phyloP scores from a whole-genome alignment of 2,329 filamentous ascomycete genomes.

The Aspergillus transmontanensis region DNA sequence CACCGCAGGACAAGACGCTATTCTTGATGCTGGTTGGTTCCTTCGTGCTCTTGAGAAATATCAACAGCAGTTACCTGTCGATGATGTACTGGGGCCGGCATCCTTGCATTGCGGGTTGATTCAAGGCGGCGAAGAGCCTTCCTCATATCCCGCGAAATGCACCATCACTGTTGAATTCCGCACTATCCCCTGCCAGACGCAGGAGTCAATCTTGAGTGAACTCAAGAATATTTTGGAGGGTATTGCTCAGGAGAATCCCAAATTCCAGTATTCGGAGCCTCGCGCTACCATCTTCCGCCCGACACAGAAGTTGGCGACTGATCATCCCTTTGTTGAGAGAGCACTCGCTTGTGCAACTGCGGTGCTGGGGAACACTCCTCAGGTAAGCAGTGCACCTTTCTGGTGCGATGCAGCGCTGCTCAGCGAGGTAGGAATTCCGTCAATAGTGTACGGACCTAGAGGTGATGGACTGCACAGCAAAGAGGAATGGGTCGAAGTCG shows the following conservation, averaged over 20 bases:
- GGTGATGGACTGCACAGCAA: constrained; percentile 55
- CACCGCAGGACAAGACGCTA: constrained; percentile 54
- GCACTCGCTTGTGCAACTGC: constrained; percentile 31
- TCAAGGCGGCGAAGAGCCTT: constrained; percentile 54
- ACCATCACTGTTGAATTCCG: constrained; percentile 53
- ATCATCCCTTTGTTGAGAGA: constrained; percentile 47
- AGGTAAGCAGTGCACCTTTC: constrained; percentile 37
- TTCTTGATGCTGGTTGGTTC: constrained; percentile 52
- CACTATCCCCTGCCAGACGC: constrained; percentile 50
- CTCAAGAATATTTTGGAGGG: constrained; percentile 40
- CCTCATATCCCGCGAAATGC: constrained; percentile 55
- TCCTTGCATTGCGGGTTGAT: constrained; percentile 54
- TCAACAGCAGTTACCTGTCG: constrained; percentile 36
- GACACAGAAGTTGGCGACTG: constrained; percentile 42
- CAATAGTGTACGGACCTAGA: constrained; percentile 51
- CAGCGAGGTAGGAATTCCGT: constrained; percentile 47
- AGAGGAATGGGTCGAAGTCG: constrained; percentile 53
- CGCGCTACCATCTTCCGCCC: constrained; percentile 47
- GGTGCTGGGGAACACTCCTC: constrained; percentile 29
- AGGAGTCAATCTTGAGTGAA: constrained; percentile 40
- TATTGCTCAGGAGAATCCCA: constrained; percentile 34
- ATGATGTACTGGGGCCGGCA: constrained; percentile 41
- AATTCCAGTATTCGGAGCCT: constrained; percentile 45
- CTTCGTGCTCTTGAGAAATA: constrained; percentile 50
- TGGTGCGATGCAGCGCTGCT: constrained; percentile 59